Evolutionary conservation across 139 green algal genomes (phyloP).

Genomic region (Tetraselmis striata): DNA sequence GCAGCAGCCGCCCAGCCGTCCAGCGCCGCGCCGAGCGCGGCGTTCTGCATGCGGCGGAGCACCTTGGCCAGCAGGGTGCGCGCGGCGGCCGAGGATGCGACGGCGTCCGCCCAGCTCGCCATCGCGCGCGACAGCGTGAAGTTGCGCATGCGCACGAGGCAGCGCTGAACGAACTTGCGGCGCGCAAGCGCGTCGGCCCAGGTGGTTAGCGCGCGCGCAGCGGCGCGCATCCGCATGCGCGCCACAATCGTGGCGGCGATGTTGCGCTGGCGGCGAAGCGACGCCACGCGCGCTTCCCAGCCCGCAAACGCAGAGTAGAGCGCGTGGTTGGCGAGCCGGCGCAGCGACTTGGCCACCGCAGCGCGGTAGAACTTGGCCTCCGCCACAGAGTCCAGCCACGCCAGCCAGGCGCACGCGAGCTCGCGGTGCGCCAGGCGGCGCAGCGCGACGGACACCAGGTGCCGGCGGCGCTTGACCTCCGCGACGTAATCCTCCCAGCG

Average conservation of each 20-base stretch:
- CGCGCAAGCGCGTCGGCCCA: neutral
- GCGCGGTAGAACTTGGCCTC: neutral
- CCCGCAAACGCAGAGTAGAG: conserved; percentile 9
- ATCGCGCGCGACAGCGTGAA: conserved; percentile 5
- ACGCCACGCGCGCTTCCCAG: conserved; percentile 18
- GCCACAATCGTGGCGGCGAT: neutral
- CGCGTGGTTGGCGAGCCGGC: neutral
- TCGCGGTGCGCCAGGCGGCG: neutral
- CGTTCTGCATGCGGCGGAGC: conserved; percentile 7
- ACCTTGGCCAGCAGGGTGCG: conserved; percentile 2
- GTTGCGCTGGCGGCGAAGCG: neutral
- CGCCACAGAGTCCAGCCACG: neutral
- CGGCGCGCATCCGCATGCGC: neutral
- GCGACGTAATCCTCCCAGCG: neutral
- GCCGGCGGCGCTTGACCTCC: neutral
- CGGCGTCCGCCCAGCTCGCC: neutral
- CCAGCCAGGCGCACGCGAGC: neutral
- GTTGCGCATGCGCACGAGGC: neutral
- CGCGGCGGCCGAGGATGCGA: neutral
- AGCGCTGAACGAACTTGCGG: neutral
- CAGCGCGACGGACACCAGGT: neutral
- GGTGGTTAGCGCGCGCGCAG: neutral
- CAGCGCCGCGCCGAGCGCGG: conserved; percentile 8
- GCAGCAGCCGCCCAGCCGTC: neutral
- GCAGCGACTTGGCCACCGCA: neutral